Evolutionary conservation across 2,329 filamentous ascomycete species (phyloP).

Genomic region (Rhinocladiella mackenziei): DNA sequence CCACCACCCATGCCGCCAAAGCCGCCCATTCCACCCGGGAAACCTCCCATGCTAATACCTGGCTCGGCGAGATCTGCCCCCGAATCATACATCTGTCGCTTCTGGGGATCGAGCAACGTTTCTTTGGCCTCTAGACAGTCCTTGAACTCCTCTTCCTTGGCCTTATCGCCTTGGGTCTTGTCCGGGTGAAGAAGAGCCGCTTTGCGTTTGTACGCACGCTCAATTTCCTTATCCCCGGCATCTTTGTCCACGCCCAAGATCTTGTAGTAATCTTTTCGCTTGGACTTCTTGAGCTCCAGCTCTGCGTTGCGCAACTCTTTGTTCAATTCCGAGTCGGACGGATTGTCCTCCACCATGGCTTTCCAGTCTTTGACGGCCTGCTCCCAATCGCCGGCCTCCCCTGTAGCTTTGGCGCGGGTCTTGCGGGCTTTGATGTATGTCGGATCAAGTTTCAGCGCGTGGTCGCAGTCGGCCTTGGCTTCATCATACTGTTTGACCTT

Average conservation of each 20-base stretch:
- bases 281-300: constrained; percentile 93
- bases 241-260: constrained; percentile 86
- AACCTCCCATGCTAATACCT: constrained; percentile 64
- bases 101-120: constrained; percentile 89
- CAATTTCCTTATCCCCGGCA: constrained; percentile 78
- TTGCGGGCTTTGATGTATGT: constrained; percentile 86
- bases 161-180: constrained; percentile 86
- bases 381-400: constrained; percentile 84
- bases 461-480: constrained; percentile 81
- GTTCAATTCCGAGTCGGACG: constrained; percentile 71
- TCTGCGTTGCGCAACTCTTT: constrained; percentile 88
- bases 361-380: constrained; percentile 88
- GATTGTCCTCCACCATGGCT: constrained; percentile 74
- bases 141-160: constrained; percentile 90
- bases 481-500: constrained; percentile 75
- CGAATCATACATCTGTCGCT: constrained; percentile 84
- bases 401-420: constrained; percentile 86
- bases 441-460: constrained; percentile 76
- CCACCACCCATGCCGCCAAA: constrained; percentile 45
- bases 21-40: constrained; percentile 39
- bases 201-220: constrained; percentile 93
- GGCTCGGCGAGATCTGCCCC: constrained; percentile 88
- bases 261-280: constrained; percentile 98
- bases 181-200: constrained; percentile 94
- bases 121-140: constrained; percentile 97